A percentile compares a stretch with the other conserved stretches of the same genome.
Evolutionary conservation across 306 rosid species (phyloP).

Genomic region (Phaseolus lunatus): DNA sequence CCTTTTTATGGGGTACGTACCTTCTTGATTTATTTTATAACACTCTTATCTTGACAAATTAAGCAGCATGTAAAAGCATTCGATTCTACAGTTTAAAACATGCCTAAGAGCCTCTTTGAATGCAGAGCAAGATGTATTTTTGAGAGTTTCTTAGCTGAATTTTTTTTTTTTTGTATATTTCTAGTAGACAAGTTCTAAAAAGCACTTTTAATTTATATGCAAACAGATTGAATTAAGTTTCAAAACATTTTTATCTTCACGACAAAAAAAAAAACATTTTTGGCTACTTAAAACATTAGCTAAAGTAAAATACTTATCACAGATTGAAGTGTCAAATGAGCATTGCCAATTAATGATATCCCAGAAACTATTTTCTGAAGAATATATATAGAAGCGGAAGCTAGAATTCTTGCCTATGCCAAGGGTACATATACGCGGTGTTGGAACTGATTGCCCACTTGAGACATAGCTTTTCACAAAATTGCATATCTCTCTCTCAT

Average conservation of each 20-base stretch:
- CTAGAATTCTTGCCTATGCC: slow-evolving; percentile 80
- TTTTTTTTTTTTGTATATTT: too few relatives aligned
- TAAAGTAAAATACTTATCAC: slow-evolving; percentile 9
- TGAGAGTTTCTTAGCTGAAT: too few relatives aligned
- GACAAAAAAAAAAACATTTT: not conserved
- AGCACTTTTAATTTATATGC: too few relatives aligned
- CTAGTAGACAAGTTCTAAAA: too few relatives aligned
- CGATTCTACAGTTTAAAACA: not conserved
- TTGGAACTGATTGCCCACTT: slow-evolving; percentile 53
- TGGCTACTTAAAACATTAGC: slow-evolving; percentile 15
- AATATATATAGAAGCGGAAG: slow-evolving; percentile 40
- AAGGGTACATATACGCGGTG: slow-evolving; percentile 79
- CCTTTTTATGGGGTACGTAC: not conserved
- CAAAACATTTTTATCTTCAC: not conserved
- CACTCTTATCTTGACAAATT: slow-evolving; percentile 27
- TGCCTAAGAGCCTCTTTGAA: not conserved
- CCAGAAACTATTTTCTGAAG: slow-evolving; percentile 14
- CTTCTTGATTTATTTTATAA: slow-evolving; percentile 2
- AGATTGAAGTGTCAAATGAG: slow-evolving; percentile 34
- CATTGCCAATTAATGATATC: slow-evolving; percentile 23
- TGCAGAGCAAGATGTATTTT: too few relatives aligned
- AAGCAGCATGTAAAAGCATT: slow-evolving; percentile 8
- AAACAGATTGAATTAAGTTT: not conserved
- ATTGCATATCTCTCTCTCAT: slow-evolving; percentile 87
- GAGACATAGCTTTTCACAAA: slow-evolving; percentile 59